Percentiles rank a stretch among this genome's conserved stretches.
phyloP scores from a whole-genome alignment of 2,329 filamentous ascomycete species.

The Colletotrichum sp. region DNA sequence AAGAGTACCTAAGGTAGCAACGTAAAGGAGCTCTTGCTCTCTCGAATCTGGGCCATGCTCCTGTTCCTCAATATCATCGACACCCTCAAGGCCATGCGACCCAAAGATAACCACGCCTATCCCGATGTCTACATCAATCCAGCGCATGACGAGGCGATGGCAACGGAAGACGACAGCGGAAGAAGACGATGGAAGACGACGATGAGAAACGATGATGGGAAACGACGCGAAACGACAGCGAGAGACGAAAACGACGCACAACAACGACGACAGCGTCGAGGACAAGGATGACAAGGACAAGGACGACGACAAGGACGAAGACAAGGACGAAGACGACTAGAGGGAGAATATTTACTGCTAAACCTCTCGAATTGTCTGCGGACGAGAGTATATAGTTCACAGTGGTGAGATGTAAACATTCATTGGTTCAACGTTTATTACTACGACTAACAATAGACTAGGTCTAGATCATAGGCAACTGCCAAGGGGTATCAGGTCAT shows the following conservation, averaged over 20 bases:
- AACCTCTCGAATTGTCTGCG: rapidly evolving
- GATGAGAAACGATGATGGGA: too few species aligned
- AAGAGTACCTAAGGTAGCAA: background rate
- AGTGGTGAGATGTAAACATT: too few species aligned
- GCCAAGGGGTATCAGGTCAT: background rate
- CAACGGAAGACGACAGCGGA: background rate
- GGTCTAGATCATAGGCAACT: background rate
- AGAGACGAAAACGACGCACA: background rate
- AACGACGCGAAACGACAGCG: too few species aligned
- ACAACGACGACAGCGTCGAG: too few species aligned
- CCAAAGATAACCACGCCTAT: background rate
- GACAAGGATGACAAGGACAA: too few species aligned
- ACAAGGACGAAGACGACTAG: too few species aligned
- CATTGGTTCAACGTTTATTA: background rate
- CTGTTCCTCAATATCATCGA: background rate
- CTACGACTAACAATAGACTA: background rate
- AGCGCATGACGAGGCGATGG: background rate
- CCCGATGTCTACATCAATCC: rapidly evolving
- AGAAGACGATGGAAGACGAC: background rate
- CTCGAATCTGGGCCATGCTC: rapidly evolving
- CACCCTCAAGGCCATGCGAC: rapidly evolving
- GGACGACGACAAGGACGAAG: too few species aligned
- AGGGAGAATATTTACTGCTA: background rate
- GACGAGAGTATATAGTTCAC: rapidly evolving
- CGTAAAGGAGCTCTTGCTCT: rapidly evolving